Evolutionary conservation across 2,329 filamentous ascomycete genomes (phyloP), one percentile per base, ranked within the genome.

Genomic region (Botrytis fragariae): DNA sequence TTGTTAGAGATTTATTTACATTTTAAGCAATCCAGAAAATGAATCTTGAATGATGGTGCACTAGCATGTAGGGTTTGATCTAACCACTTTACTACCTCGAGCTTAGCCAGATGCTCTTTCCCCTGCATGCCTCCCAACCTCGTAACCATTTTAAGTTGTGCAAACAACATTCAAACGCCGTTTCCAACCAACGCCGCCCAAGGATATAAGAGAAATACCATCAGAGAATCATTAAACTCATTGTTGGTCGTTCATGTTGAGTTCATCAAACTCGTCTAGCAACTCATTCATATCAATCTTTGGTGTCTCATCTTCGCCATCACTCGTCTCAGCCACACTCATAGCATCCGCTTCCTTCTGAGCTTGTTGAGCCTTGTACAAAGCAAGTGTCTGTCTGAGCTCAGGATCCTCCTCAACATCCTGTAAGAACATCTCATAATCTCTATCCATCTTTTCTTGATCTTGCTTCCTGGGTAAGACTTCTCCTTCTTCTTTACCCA

Each of bases 361-460:
- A 75, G 81, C 79, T 69, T 83, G 82, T 73, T 84, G 82, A 45
- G 71, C 87, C 85, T 95, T 97, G 85, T 97, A 99, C 79, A 99
- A 82, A 63, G 93, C 93, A 81, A 99, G 85, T 1, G 94, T 94
- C 61, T 91, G 88, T 72, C 96, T 88, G 77, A 98, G 86, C 80
- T 99, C 96, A 70, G 92, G 88, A 82, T 99, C 96, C 81, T 98
- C 95, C 84, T 99, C 97, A 18, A 99, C 93, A 82, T 99, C 96
- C 63, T 92, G 91, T 86, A 99, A 85, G 89, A 99, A 99, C 89
- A 95, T 90, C 85, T 99, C 96, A 84, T 97, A 99, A 83, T 99
- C 96, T 77, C 91, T 89, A 81, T 98, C 95, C 85, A 97, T 90
- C 76, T 91, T 90, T 74, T 95, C 93, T 81, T 95, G 92, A 81